Base-by-base conservation (phyloP, 2,329 filamentous ascomycete genomes). In the Colletotrichum lini region DNA sequence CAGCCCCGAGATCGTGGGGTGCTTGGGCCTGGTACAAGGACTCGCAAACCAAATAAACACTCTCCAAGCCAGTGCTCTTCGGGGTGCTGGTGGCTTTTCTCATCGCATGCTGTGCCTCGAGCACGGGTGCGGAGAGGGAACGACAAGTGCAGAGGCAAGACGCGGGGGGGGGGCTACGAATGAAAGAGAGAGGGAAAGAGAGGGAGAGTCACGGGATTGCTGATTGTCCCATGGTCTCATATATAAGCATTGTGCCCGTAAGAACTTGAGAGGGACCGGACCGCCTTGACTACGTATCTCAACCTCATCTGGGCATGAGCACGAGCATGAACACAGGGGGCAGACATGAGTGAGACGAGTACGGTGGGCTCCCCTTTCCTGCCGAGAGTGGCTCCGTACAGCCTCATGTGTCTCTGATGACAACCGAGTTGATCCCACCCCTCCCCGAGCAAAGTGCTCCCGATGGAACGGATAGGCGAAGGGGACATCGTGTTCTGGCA, bases 61-160 rank as follows among this genome's bases (percentile, higher is more conserved):
- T 49, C 65, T 63, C 53, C 26, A 70, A 49, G 61, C 62, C 66
- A 66, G 73, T 63, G 59, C 42, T 59, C 71, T 54, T 73, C 66
- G 71, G 75, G 77, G 75, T 73, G 73, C 76, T 75, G 72, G 74
- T 40, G 75, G 77, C 80, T 87, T 87, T 87, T 85, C 87, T 88
- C 87, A 86, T 85, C 87, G 81, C 84, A 81, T 74, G 12, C 80
- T 78, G 76, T 80, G 83, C 85, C 83, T 82, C 70, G 80, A 67
- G 86, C 79, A 80, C 78, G 80, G 85, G 76, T 83, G 86, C 75
- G 83, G 87, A 84, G 87, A 87, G 87, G 85, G 35, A 49, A 50
- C 16, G 15, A 18, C 40, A 15, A 62, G 40, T 2, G 15, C 10
- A 9, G 23, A 44, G 9, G 56, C 35, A 23, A 57, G n/a, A 26